Evolutionary conservation across 2,329 filamentous ascomycete genomes (phyloP), one percentile per base, ranked within the genome.

Genomic region (Hymenoscyphus albidus): DNA sequence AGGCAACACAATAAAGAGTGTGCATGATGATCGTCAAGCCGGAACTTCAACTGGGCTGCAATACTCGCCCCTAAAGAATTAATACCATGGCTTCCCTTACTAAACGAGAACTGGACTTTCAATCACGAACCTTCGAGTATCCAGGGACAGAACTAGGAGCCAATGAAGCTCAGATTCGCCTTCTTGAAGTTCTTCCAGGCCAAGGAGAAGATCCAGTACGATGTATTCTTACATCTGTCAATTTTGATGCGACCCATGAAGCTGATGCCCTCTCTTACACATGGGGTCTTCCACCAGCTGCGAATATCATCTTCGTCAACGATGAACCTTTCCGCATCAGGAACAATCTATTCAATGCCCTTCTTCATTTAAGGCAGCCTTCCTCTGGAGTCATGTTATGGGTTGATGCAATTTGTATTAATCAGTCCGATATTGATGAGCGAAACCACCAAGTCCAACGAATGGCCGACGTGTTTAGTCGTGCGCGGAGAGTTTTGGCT

Each of bases 361-460:
- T 48, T 16, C 13, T 48, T 7, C 44, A 48, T 18, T 18, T 48
- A 5, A 48, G 44, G 3, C n/a, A 22, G n/a, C 44, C 44, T 48
- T 48, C 44, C 4, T 48, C 44, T 48, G n/a, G n/a, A 22, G 10
- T 48, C 5, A 18, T 48, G n/a, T 12, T 48, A 48, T 48, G 64
- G 66, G 63, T 68, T 42, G 66, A 69, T 56, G 63, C 59, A 2
- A 64, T 69, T 48, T 69, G 63, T 32, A 67, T 67, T n/a, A 67
- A 67, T 35, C 66, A 67, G 51, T 38, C 56, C 4, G 63, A 67
- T 54, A 9, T 44, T n/a, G 64, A 59, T 35, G 66, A 67, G 59
- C 62, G 51, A 54, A 67, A 48, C 44, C 44, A 58, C 22, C 66
- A 67, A 39, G 64, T 65, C 39, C 31, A 59, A n/a, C 57, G 64